Base-by-base conservation (phyloP, 768 basidiomycete genomes). In the Paxillus ammoniavirescens region DNA sequence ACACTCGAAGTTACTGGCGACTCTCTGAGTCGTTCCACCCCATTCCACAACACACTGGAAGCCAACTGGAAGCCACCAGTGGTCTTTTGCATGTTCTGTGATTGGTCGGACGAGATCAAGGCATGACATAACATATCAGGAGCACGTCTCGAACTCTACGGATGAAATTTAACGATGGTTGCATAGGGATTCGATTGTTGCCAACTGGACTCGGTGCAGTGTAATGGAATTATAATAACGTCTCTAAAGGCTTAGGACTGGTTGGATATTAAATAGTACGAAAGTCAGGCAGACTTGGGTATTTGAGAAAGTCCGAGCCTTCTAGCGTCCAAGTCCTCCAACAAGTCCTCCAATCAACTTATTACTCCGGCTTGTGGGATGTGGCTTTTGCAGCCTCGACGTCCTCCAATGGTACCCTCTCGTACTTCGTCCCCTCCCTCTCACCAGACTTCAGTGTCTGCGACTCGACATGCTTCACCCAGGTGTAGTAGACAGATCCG, bases 401-500 rank as follows among this genome's bases (percentile, higher is more conserved):
- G 41, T 86, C 84, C 49, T 86, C 82, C 70, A 85, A 76, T 35
- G 82, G 75, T 21, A 86, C 79, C 43, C 80, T 83, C 55, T 86
- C 84, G 57, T 90, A 89, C 51, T 60, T 69, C 46, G 12, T 44
- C 9, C 57, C 58, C 23, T 65, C 66, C 44, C 63, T 59, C 38
- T 70, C 65, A 3, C 63, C 69, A 41, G 60, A 35, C 28, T 73
- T 63, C 26, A 75, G 57, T 5, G 70, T 57, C 53, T 79, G 79
- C 8, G 82, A 77, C 68, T 93, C 91, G 58, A 77, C 62, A 67
- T 92, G 86, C 67, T 93, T 93, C 50, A 89, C 77, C 91, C 91
- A 93, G 2, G 91, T 93, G 70, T 95, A 96, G 69, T 84, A 85
- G 36, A 91, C 68, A 0, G 93, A 95, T 17, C 93, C 93, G 31